Evolutionary conservation across 495 filamentous ascomycete genomes (phyloP), one percentile per base, ranked within the genome.

Genomic region (Trichoderma orchidacearum): DNA sequence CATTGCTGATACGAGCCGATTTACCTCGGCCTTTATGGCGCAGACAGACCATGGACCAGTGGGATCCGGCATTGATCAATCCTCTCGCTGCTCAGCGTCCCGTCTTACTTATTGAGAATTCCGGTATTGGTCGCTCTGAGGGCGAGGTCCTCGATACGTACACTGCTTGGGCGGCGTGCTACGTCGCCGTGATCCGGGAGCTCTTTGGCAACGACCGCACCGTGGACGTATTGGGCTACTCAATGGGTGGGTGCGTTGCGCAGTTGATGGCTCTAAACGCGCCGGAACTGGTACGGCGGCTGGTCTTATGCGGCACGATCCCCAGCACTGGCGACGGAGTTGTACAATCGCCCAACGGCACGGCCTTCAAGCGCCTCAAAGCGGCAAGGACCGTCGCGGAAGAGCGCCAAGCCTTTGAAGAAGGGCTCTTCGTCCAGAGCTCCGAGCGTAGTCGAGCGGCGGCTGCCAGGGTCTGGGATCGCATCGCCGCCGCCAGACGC

Each of bases 171-270:
- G 69, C 74, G 5, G 78, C 78, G 60, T 87, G 89, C 61, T 67
- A 89, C 21, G 69, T 78, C 28, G 80, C 78, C 4, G 78, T 86
- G 17, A 77, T 85, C 28, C 60, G 73, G 62, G 80, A 78, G 52
- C 1, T 48, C 21, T 23, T 48, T 25, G 41, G 41, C 41, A 18
- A 48, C 8, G 21, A 11, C 41, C 23, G 21, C 41, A 48, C 23
- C 21, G 72, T 89, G n/a, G 65, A 68, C 57, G 57, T 68, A 18
- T 50, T 68, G 4, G 65, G 65, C 11, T 68, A 58, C 59, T 68
- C 64, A 28, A 63, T 68, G 64, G 65, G 64, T 29, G 65, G 65
- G 9, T 59, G 53, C 53, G 60, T 54, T 34, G 65, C 60, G 41
- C 65, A 68, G 56, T 30, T 64, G 36, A 59, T 66, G 27, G 62